phyloP scores from a whole-genome alignment of 352 stramenopile genomes.

The Pelagophyceae sp. region DNA sequence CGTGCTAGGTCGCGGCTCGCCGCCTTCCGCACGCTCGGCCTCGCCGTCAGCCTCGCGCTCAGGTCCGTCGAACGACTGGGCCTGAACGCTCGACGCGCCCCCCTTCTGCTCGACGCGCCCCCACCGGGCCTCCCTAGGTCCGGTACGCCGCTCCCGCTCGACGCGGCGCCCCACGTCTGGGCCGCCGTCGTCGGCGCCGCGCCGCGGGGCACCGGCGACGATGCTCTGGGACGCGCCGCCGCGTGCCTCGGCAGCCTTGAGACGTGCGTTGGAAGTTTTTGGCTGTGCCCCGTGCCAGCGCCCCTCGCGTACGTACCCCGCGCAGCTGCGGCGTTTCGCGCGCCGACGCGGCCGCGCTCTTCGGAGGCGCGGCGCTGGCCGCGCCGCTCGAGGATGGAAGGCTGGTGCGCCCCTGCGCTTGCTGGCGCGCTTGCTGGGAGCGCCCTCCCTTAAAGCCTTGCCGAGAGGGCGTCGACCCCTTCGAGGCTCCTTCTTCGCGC shows the following conservation, averaged over 20 bases:
- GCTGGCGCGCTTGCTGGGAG: too few relatives aligned
- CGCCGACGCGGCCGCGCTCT: neutral
- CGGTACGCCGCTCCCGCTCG: too few relatives aligned
- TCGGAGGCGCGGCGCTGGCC: neutral
- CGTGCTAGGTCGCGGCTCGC: neutral
- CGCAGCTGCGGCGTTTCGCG: neutral
- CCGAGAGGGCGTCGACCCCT: too few relatives aligned
- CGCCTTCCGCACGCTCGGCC: neutral
- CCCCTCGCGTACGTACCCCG: too few relatives aligned
- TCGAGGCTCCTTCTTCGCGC: too few relatives aligned
- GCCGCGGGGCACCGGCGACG: neutral
- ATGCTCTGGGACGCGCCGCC: neutral
- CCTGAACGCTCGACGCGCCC: neutral
- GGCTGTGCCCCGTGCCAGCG: too few relatives aligned
- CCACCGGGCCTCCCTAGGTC: too few relatives aligned
- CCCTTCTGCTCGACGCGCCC: too few relatives aligned
- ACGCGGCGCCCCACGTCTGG: neutral
- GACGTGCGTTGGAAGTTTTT: too few relatives aligned
- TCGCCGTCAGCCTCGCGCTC: neutral
- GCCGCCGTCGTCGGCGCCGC: neutral
- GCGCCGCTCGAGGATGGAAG: neutral
- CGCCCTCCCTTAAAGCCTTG: too few relatives aligned
- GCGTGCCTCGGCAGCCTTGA: neutral
- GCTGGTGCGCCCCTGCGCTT: neutral
- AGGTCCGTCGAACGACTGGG: neutral